These are phyloP conservation scores for Mucor circinelloides DNA, from an alignment of 371 early-diverging fungal species.

Conservation along the genomic window DNA sequence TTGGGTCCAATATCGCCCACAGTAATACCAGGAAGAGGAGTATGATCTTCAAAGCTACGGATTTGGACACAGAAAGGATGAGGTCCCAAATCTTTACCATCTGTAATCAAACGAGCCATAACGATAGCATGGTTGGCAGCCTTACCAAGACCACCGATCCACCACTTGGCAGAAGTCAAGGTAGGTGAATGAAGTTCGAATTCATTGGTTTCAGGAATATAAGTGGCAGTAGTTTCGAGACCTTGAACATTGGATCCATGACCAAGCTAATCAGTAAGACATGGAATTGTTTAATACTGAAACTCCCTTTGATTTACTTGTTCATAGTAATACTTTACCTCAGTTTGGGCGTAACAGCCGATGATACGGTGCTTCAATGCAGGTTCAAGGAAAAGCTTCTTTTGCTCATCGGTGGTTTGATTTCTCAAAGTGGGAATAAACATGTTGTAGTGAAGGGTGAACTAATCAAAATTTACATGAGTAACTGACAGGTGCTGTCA, in stretches of 20 bases:
- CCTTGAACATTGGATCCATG: slow-evolving; percentile 85
- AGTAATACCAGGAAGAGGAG: slow-evolving; percentile 75
- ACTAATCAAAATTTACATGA: slow-evolving; percentile 18
- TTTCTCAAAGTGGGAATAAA: slow-evolving; percentile 79
- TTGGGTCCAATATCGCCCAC: slow-evolving; percentile 93
- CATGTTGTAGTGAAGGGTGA: slow-evolving; percentile 63
- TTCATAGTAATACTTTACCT: slow-evolving; percentile 33
- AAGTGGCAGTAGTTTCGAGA: slow-evolving; percentile 90
- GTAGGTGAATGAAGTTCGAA: slow-evolving; percentile 86
- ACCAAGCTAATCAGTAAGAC: slow-evolving; percentile 43
- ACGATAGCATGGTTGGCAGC: slow-evolving; percentile 83
- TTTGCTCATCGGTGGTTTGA: slow-evolving; percentile 82
- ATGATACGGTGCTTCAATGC: slow-evolving; percentile 77
- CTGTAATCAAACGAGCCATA: slow-evolving; percentile 82
- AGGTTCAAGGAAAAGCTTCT: slow-evolving; percentile 70
- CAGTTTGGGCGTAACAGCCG: slow-evolving; percentile 88
- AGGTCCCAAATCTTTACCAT: slow-evolving; percentile 80
- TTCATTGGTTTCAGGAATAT: slow-evolving; percentile 75
- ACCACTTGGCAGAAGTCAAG: slow-evolving; percentile 84
- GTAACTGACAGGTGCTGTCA: neutral
- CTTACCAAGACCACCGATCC: slow-evolving; percentile 83
- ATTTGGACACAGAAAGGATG: slow-evolving; percentile 89
- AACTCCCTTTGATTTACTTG: slow-evolving; percentile 8
- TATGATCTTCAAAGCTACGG: slow-evolving; percentile 76
- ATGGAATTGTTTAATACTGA: neutral